Percentiles rank a stretch among this genome's conserved stretches.
Conservation (phyloP, 2,329 filamentous ascomycete species). For the Pseudogymnoascus sp. region DNA sequence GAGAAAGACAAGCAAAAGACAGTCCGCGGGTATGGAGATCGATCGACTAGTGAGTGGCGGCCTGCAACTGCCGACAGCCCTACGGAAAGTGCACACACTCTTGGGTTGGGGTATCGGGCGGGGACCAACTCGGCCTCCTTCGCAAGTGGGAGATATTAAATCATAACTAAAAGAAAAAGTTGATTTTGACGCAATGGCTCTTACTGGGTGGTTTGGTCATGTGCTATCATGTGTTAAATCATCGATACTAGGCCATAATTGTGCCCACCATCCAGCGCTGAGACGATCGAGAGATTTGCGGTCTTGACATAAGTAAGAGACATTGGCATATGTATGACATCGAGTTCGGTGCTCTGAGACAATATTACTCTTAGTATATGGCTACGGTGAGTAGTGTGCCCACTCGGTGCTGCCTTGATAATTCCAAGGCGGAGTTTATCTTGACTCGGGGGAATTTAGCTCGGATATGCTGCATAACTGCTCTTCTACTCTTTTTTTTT, state of each 20-base stretch:
- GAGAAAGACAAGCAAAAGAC: not conserved
- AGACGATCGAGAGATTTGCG: not conserved
- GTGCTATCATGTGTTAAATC: not conserved
- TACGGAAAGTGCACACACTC: not conserved
- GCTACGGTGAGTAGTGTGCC: not conserved
- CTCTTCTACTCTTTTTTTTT: not conserved
- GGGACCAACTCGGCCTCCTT: not conserved
- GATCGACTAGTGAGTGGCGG: not conserved
- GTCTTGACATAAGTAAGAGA: slow-evolving; percentile 1
- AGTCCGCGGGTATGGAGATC: not conserved
- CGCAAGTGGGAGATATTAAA: not conserved
- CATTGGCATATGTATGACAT: slow-evolving; percentile 9
- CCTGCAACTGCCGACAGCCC: not conserved
- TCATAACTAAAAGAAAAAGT: not conserved
- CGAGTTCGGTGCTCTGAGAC: not conserved
- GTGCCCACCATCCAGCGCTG: not conserved
- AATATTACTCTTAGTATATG: not conserved
- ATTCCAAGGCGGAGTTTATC: not conserved
- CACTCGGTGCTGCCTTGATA: not conserved
- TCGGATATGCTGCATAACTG: not conserved
- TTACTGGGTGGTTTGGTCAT: not conserved
- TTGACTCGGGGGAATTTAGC: not conserved
- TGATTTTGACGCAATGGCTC: not conserved
- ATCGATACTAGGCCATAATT: slow-evolving; percentile 6
- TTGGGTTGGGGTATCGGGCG: not conserved